Conservation (phyloP, 2,329 filamentous ascomycete genomes). For the Cyphellophora attinorum region DNA sequence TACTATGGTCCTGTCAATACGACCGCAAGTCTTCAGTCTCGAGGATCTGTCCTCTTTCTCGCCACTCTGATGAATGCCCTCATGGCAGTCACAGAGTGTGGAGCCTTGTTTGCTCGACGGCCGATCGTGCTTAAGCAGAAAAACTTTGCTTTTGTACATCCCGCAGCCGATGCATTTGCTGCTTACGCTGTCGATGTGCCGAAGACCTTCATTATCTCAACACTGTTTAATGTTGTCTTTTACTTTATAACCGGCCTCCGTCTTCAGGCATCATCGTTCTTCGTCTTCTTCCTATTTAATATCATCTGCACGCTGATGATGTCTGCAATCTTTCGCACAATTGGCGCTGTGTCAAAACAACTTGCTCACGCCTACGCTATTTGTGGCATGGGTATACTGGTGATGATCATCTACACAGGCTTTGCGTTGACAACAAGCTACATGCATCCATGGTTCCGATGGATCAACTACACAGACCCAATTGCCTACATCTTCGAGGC, state of each 20-base stretch:
- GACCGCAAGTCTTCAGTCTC: conserved; percentile 46
- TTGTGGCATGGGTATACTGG: conserved; percentile 27
- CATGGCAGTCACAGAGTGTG: conserved; percentile 51
- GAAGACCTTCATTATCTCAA: conserved; percentile 47
- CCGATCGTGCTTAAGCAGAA: conserved; percentile 64
- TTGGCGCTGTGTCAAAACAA: conserved; percentile 45
- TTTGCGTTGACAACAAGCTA: conserved; percentile 35
- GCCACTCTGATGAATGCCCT: conserved; percentile 55
- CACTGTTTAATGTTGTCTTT: conserved; percentile 50
- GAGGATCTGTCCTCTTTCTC: conserved; percentile 54
- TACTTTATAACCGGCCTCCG: conserved; percentile 55
- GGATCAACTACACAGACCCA: conserved; percentile 48
- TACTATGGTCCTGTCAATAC: conserved; percentile 47
- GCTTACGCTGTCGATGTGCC: conserved; percentile 51
- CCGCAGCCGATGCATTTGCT: conserved; percentile 49
- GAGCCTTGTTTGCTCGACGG: conserved; percentile 50
- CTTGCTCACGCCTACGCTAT: conserved; percentile 52
- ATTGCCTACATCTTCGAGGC: conserved; percentile 30
- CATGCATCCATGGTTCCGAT: conserved; percentile 47
- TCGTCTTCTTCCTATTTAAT: conserved; percentile 49
- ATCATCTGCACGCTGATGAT: conserved; percentile 46
- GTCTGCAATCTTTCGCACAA: conserved; percentile 47
- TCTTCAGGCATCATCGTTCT: conserved; percentile 43
- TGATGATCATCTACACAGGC: conserved; percentile 30
- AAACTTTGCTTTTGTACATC: conserved; percentile 59